phyloP scores from a whole-genome alignment of 352 stramenopile genomes.

The Discostella stelligera region DNA sequence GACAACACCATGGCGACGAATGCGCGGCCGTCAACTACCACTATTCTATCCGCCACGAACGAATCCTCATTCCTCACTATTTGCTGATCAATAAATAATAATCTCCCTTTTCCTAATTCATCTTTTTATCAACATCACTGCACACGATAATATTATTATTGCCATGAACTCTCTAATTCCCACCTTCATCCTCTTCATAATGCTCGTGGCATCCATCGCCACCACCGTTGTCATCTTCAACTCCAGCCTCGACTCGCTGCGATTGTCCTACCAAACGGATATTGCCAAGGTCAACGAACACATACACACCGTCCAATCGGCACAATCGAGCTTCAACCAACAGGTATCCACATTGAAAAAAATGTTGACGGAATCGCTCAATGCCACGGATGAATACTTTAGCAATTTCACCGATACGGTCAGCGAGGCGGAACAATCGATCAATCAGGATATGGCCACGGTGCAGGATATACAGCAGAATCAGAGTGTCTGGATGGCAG shows the following conservation, averaged over 20 bases:
- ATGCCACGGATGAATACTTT: constrained; percentile 47
- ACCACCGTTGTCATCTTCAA: constrained; percentile 32
- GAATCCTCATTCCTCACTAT: too few relatives aligned
- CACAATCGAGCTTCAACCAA: constrained; percentile 20
- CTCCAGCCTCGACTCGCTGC: constrained; percentile 26
- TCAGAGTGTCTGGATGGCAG: constrained; percentile 57
- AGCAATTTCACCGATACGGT: constrained; percentile 33
- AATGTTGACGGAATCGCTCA: constrained; percentile 26
- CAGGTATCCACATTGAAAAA: constrained; percentile 33
- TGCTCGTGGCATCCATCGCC: constrained; percentile 20
- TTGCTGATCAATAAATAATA: too few relatives aligned
- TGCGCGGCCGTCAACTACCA: too few relatives aligned
- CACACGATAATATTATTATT: too few relatives aligned
- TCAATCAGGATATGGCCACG: constrained; percentile 26
- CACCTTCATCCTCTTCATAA: constrained; percentile 30
- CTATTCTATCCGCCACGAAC: too few relatives aligned
- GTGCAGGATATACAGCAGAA: constrained; percentile 46
- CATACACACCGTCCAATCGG: constrained; percentile 18
- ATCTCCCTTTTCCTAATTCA: too few relatives aligned
- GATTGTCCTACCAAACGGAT: constrained; percentile 23
- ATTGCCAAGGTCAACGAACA: constrained; percentile 21
- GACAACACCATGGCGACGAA: too few relatives aligned
- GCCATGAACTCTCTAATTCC: constrained; percentile 12
- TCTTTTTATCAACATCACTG: too few relatives aligned
- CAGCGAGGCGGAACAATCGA: constrained; percentile 18